phyloP scores from a whole-genome alignment of 2,329 filamentous ascomycete species.

The Aspergillus glaucus region DNA sequence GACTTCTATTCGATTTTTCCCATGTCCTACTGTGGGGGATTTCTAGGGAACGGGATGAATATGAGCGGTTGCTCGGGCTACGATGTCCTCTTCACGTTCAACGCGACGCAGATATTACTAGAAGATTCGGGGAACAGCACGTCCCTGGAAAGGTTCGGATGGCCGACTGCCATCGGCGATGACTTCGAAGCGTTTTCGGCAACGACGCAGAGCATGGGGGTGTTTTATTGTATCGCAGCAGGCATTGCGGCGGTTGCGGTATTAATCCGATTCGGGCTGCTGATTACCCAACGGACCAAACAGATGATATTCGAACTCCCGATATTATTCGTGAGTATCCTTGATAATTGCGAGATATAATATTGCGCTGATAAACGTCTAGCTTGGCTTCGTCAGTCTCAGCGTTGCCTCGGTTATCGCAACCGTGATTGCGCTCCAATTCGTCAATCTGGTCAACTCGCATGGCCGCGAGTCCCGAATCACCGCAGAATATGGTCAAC shows the following conservation, averaged over 20 bases:
- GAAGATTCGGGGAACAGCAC: conserved; percentile 44
- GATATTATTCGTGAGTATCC: conserved; percentile 37
- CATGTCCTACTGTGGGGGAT: conserved; percentile 53
- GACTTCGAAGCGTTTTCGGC: conserved; percentile 47
- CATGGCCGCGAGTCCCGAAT: conserved; percentile 48
- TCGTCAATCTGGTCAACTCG: conserved; percentile 47
- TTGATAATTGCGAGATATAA: background rate
- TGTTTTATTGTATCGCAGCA: conserved; percentile 55
- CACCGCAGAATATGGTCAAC: conserved; percentile 44
- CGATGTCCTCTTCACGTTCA: conserved; percentile 51
- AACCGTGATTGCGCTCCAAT: conserved; percentile 55
- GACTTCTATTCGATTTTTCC: conserved; percentile 59
- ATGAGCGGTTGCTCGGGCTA: conserved; percentile 50
- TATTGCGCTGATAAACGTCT: conserved; percentile 1
- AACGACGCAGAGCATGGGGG: conserved; percentile 48
- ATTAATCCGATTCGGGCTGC: conserved; percentile 38
- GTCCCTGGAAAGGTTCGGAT: conserved; percentile 48
- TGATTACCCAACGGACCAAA: conserved; percentile 42
- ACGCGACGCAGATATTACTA: conserved; percentile 47
- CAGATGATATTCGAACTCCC: conserved; percentile 47
- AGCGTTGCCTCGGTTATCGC: conserved; percentile 70
- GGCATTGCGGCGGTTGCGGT: conserved; percentile 47
- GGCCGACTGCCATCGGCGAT: conserved; percentile 51
- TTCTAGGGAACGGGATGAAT: conserved; percentile 39
- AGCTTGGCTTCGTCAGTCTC: conserved; percentile 52